Evolutionary conservation across 768 basidiomycete genomes (phyloP).

Genomic region (Kwoniella dejecticola): DNA sequence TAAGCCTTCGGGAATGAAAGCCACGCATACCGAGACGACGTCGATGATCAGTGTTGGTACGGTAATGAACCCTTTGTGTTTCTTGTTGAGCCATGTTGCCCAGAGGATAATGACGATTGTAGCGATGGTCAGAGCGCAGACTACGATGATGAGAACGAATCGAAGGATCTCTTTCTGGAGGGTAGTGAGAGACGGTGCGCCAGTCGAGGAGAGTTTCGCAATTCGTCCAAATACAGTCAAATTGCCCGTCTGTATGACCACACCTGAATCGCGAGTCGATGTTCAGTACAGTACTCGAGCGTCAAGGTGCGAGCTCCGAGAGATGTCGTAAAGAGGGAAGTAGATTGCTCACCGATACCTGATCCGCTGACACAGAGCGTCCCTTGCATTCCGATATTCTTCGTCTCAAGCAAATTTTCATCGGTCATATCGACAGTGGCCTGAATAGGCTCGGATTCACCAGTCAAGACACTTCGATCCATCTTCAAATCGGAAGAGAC

Average conservation of each 20-base stretch:
- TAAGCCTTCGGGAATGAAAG: slow-evolving; percentile 61
- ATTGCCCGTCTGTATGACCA: slow-evolving; percentile 49
- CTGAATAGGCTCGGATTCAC: slow-evolving; percentile 56
- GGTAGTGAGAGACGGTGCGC: slow-evolving; percentile 59
- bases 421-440: slow-evolving; percentile 59
- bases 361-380: slow-evolving; percentile 49
- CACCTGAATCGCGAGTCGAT: slow-evolving; percentile 20
- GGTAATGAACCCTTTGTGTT: slow-evolving; percentile 59
- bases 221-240: slow-evolving; percentile 60
- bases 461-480: slow-evolving; percentile 68
- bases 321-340: too few relatives aligned
- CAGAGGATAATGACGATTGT: slow-evolving; percentile 61
- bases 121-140: slow-evolving; percentile 59
- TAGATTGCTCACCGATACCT: slow-evolving; percentile 31
- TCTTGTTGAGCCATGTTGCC: slow-evolving; percentile 56
- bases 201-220: slow-evolving; percentile 62
- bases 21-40: slow-evolving; percentile 62
- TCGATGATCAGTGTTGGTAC: slow-evolving; percentile 63
- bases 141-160: slow-evolving; percentile 63
- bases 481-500: slow-evolving; percentile 64
- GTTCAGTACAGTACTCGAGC: too few relatives aligned
- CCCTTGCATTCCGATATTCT: slow-evolving; percentile 65
- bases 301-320: too few relatives aligned
- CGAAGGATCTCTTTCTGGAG: slow-evolving; percentile 63
- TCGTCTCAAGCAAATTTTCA: slow-evolving; percentile 60